Conservation (phyloP, 2,329 filamentous ascomycete genomes). For the Coleophoma crateriformis region DNA sequence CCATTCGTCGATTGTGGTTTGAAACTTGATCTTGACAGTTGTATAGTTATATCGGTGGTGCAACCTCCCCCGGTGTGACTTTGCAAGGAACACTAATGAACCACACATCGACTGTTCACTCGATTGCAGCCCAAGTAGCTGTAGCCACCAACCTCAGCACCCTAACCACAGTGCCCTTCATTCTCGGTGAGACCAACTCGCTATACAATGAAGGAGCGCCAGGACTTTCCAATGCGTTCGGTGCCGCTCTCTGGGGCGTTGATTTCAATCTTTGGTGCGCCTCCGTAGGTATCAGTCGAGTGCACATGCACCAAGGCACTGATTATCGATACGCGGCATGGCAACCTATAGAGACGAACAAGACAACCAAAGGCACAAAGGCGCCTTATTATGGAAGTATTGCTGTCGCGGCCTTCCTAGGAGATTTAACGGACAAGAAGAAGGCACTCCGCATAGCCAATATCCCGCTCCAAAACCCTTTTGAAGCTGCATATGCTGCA, state of each 20-base stretch:
- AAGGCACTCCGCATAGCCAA: constrained; percentile 39
- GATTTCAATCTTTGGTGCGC: constrained; percentile 58
- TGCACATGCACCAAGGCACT: constrained; percentile 61
- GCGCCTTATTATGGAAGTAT: constrained; percentile 60
- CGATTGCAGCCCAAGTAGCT: constrained; percentile 35
- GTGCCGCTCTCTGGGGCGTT: constrained; percentile 58
- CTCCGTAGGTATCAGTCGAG: constrained; percentile 46
- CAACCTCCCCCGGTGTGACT: constrained; percentile 53
- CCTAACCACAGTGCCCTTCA: constrained; percentile 12
- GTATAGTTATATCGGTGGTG: constrained; percentile 55
- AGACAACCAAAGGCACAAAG: constrained; percentile 49
- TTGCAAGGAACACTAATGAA: constrained; percentile 59
- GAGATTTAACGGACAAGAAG: constrained; percentile 27
- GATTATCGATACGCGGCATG: constrained; percentile 56
- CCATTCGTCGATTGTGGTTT: not conserved
- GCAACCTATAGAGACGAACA: constrained; percentile 50
- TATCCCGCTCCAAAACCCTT: constrained; percentile 30
- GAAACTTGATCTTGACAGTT: constrained; percentile 1
- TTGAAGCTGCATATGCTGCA: constrained; percentile 49
- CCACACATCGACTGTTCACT: constrained; percentile 46
- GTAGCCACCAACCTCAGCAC: constrained; percentile 26
- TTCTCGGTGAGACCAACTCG: constrained; percentile 45
- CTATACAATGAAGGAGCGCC: constrained; percentile 57
- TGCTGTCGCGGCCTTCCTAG: constrained; percentile 50
- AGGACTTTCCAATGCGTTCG: constrained; percentile 59